Percentiles rank a stretch among this genome's conserved stretches.
Evolutionary conservation across 2,329 filamentous ascomycete species (phyloP).

Genomic region (Fusarium palustre): DNA sequence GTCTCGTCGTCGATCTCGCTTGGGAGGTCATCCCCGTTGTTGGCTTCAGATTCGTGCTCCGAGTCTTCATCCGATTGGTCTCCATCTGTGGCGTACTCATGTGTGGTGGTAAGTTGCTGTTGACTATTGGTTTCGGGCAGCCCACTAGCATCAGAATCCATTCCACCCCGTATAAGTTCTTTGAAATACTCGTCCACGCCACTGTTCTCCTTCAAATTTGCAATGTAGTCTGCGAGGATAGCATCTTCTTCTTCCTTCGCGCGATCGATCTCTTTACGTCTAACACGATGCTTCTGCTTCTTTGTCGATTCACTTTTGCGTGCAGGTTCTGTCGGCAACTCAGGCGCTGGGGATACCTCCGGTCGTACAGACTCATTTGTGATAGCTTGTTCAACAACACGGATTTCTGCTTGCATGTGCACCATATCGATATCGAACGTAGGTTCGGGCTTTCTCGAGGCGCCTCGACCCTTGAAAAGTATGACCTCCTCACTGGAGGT

Average conservation of each 20-base stretch:
- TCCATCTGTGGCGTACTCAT: constrained; percentile 46
- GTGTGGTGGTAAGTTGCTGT: constrained; percentile 67
- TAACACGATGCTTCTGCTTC: constrained; percentile 36
- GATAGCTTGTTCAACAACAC: constrained; percentile 46
- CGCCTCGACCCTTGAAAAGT: constrained; percentile 69
- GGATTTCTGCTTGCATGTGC: constrained; percentile 52
- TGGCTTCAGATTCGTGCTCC: constrained; percentile 11
- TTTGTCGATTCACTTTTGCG: constrained; percentile 3
- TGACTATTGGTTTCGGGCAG: constrained; percentile 54
- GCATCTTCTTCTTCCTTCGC: constrained; percentile 61
- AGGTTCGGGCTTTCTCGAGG: constrained; percentile 43
- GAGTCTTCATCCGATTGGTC: constrained; percentile 36
- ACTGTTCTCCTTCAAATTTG: constrained; percentile 68
- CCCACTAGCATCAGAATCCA: constrained; percentile 18
- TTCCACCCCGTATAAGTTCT: constrained; percentile 24
- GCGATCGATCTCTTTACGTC: constrained; percentile 30
- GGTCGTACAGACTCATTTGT: constrained; percentile 10
- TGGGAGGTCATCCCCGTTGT: constrained; percentile 19
- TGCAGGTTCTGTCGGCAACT: background rate
- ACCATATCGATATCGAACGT: constrained; percentile 37
- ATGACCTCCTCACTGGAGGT: constrained; percentile 76
- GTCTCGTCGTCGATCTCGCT: constrained; percentile 46
- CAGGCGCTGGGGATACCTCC: background rate
- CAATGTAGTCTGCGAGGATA: constrained; percentile 76
- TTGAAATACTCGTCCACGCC: constrained; percentile 60